These are phyloP conservation scores for Sophora flavescens DNA, from an alignment of 306 rosid genomes.

Conservation along the genomic window DNA sequence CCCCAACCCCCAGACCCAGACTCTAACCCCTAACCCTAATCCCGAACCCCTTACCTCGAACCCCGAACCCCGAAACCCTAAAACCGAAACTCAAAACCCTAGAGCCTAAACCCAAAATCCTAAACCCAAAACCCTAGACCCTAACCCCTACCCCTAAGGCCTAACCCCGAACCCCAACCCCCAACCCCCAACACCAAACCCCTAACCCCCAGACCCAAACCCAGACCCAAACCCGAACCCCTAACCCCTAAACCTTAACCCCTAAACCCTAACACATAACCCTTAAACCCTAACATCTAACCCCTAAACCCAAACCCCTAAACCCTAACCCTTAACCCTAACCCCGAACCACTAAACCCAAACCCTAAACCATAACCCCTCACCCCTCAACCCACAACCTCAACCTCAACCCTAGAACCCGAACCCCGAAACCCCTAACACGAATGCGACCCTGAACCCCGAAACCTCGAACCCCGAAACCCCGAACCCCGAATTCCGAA, in stretches of 20 bases:
- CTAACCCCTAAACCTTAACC: slow-evolving; percentile 3
- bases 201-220: slow-evolving; percentile 1
- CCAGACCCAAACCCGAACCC: neutral
- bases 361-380: too few relatives aligned
- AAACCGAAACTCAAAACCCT: slow-evolving; percentile 24
- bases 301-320: neutral
- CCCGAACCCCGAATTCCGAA: too few relatives aligned
- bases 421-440: too few relatives aligned
- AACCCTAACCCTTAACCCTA: too few relatives aligned
- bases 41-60: slow-evolving; percentile 16
- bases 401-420: too few relatives aligned
- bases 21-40: slow-evolving; percentile 27
- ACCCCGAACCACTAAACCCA: too few relatives aligned
- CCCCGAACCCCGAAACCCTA: slow-evolving; percentile 25
- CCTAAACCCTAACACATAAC: neutral
- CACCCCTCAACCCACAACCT: too few relatives aligned
- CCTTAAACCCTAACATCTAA: slow-evolving; percentile 1
- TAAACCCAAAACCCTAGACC: slow-evolving; percentile 36
- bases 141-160: slow-evolving; percentile 24
- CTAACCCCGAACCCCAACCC: neutral
- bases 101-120: slow-evolving; percentile 39
- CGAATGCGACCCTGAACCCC: too few relatives aligned
- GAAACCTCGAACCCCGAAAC: too few relatives aligned
- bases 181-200: slow-evolving; percentile 17
- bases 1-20: neutral